A percentile compares a stretch with the other conserved stretches of the same genome.
Evolutionary conservation across 164 flowering plant genomes (phyloP).

Genomic region (Vitis labrusca): DNA sequence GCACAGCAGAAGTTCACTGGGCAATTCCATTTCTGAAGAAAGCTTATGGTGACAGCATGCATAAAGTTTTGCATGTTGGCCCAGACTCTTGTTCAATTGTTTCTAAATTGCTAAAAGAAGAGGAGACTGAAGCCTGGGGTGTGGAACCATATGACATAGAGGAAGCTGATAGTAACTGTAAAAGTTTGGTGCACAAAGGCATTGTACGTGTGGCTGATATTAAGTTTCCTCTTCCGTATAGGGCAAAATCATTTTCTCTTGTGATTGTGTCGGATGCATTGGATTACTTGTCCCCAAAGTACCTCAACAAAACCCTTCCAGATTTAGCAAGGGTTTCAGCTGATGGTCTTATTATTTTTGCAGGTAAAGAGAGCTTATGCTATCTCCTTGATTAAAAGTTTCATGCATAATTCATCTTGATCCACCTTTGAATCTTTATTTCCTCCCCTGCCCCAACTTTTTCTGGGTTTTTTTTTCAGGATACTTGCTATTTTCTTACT

Average conservation of each 20-base stretch:
- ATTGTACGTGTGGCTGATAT: constrained; percentile 81
- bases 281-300: constrained; percentile 81
- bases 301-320: constrained; percentile 81
- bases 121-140: constrained; percentile 87
- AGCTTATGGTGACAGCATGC: constrained; percentile 79
- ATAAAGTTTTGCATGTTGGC: constrained; percentile 78
- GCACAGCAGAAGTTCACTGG: constrained; percentile 59
- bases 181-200: constrained; percentile 62
- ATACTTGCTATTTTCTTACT: neutral
- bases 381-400: neutral
- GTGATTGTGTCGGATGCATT: constrained; percentile 82
- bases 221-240: constrained; percentile 82
- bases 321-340: constrained; percentile 68
- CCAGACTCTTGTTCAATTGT: constrained; percentile 81
- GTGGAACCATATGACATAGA: constrained; percentile 86
- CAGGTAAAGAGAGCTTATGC: constrained; percentile 39
- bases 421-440: neutral
- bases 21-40: constrained; percentile 65
- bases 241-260: constrained; percentile 68
- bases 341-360: constrained; percentile 65
- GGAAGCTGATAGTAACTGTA: constrained; percentile 65
- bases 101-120: constrained; percentile 61
- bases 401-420: neutral
- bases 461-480: neutral
- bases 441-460: neutral